Base-by-base conservation (phyloP, 148 eudicot genomes). In the Hydrangea macrophylla region DNA sequence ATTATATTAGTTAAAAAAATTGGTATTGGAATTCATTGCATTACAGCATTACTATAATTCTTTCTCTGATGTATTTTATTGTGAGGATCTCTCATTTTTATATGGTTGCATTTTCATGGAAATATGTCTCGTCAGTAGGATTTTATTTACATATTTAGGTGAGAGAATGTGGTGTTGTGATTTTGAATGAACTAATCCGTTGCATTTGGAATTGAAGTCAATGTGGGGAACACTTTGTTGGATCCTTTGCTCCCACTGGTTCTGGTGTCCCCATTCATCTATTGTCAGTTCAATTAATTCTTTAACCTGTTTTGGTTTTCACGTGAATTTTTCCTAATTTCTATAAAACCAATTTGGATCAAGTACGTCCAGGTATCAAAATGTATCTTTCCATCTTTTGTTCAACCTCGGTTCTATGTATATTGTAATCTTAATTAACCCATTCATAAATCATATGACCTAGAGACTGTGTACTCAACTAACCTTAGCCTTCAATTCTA, bases 171-270 rank as follows among this genome's bases (percentile, higher is more conserved):
- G 25, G 5, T 26, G 25, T 17, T n/a, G 55, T 25, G 53, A 39
- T 39, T 60, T 27, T 10, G 18, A 55, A 27, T 54, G 70, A 66
- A 23, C 11, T 18, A 23, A 33, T 24, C 13, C 9, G 5, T 23
- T 66, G 22, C 45, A 25, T 35, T 32, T 3, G 31, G 36, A 55
- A 36, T 61, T 55, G 13, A 35, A 32, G 25, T 65, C 37, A 55
- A 55, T 55, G 70, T 24, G 17, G 6, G 17, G 26, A 55, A 25
- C 33, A 67, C n/a, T n/a, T n/a, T 67, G 35, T 26, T 32, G 70
- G 26, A 25, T 33, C 20, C 23, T 25, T 7, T 53, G 6, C n/a
- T n/a, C n/a, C n/a, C n/a, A 51, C 7, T 51, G 18, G 20, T 51
- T 0, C 26, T n/a, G 25, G 24, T 51, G n/a, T 6, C 28, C 63